These are phyloP conservation scores for Leccinum arenicola DNA, from an alignment of 768 basidiomycete species.

Conservation along the genomic window DNA sequence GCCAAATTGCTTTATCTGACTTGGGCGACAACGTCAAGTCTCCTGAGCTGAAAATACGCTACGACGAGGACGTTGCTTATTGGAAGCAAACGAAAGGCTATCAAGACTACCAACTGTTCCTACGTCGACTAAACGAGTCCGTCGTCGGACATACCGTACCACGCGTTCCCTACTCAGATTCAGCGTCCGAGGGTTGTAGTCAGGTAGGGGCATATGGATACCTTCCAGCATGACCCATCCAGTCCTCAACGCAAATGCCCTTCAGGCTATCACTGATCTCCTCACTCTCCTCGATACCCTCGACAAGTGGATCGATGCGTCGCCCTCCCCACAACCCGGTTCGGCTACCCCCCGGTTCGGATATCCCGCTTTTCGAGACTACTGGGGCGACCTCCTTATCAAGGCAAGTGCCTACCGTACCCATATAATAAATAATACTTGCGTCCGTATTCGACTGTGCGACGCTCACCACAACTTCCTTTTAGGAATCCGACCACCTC, in stretches of 20 bases:
- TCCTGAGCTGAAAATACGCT: conserved; percentile 58
- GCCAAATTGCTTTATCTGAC: conserved; percentile 29
- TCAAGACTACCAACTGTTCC: conserved; percentile 69
- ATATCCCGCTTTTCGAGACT: conserved; percentile 81
- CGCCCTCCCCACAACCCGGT: conserved; percentile 62
- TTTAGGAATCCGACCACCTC: conserved; percentile 53
- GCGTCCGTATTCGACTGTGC: neutral
- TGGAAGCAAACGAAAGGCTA: conserved; percentile 77
- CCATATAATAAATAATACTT: neutral
- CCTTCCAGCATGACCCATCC: too few relatives aligned
- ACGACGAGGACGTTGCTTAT: conserved; percentile 67
- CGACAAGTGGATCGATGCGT: conserved; percentile 73
- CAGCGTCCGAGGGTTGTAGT: too few relatives aligned
- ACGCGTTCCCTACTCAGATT: too few relatives aligned
- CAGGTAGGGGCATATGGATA: too few relatives aligned
- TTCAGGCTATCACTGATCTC: conserved; percentile 46
- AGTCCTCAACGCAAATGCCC: neutral
- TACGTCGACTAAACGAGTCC: conserved; percentile 72
- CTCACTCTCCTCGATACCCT: conserved; percentile 63
- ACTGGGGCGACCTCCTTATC: conserved; percentile 75
- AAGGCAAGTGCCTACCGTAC: conserved; percentile 46
- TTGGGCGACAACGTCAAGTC: conserved; percentile 12
- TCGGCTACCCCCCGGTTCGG: conserved; percentile 76
- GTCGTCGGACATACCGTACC: too few relatives aligned
- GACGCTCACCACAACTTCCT: neutral